Evolutionary conservation across 441 rosid genomes (phyloP).

Genomic region (Pelargonium myrrhifolium): DNA sequence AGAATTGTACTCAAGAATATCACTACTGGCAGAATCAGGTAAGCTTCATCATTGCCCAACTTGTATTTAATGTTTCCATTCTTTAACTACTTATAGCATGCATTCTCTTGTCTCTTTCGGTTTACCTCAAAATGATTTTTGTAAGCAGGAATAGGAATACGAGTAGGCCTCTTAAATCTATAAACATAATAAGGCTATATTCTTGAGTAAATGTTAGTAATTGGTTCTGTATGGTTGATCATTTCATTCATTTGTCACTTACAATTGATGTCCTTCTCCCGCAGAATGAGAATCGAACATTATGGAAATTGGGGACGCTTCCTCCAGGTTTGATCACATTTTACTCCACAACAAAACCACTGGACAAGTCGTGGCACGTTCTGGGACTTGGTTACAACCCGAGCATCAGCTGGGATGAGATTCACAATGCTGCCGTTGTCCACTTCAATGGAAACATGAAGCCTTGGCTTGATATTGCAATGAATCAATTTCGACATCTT

Average conservation of each 20-base stretch:
- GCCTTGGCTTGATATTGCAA: constrained; percentile 82
- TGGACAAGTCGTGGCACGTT: constrained; percentile 87
- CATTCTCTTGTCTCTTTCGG: neutral
- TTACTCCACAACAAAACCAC: constrained; percentile 63
- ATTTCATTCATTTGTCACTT: neutral
- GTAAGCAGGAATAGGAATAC: too few relatives aligned
- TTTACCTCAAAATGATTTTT: too few relatives aligned
- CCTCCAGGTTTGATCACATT: constrained; percentile 83
- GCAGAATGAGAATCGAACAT: constrained; percentile 56
- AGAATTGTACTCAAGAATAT: constrained; percentile 35
- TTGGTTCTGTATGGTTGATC: neutral
- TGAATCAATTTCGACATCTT: constrained; percentile 73
- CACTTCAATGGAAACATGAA: constrained; percentile 92
- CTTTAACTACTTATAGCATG: neutral
- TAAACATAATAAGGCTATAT: neutral
- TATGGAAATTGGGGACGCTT: constrained; percentile 70
- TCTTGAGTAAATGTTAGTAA: neutral
- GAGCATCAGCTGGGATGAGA: constrained; percentile 76
- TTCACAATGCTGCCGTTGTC: constrained; percentile 72
- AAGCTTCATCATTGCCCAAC: neutral
- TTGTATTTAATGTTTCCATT: neutral
- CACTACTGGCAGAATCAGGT: constrained; percentile 66
- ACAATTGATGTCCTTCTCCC: neutral
- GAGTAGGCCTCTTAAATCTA: neutral
- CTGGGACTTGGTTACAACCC: constrained; percentile 76